phyloP scores from a whole-genome alignment of 2,329 filamentous ascomycete genomes.

The Esteya vermicola region DNA sequence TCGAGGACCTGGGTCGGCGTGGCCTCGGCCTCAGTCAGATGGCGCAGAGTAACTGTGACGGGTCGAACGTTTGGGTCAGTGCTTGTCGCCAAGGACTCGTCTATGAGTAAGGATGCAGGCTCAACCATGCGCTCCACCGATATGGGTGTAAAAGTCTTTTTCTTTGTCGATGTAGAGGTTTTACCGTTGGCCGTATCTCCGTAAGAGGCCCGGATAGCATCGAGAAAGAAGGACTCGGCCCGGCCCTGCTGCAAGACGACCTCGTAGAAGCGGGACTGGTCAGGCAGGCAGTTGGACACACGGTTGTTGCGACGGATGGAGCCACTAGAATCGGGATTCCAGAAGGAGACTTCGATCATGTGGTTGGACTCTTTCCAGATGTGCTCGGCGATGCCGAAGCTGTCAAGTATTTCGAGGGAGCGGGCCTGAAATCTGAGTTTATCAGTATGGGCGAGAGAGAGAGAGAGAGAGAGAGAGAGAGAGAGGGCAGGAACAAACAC shows the following conservation, averaged over 20 bases:
- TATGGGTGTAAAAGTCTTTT: too few relatives aligned
- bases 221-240: slow-evolving; percentile 47
- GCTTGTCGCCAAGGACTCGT: slow-evolving; percentile 27
- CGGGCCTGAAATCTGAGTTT: slow-evolving; percentile 36
- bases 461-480: too few relatives aligned
- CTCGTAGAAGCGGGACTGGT: slow-evolving; percentile 48
- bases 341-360: slow-evolving; percentile 48
- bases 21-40: slow-evolving; percentile 39
- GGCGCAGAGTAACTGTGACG: slow-evolving; percentile 39
- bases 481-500: too few relatives aligned
- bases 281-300: slow-evolving; percentile 47
- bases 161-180: too few relatives aligned
- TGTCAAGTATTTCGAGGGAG: slow-evolving; percentile 60
- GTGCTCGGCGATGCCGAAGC: slow-evolving; percentile 50
- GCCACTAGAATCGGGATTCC: slow-evolving; percentile 48
- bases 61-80: slow-evolving; percentile 32
- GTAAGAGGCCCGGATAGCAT: slow-evolving; percentile 10
- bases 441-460: too few relatives aligned
- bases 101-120: slow-evolving; percentile 35
- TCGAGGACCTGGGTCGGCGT: slow-evolving; percentile 23
- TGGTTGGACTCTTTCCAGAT: slow-evolving; percentile 54
- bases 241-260: slow-evolving; percentile 58
- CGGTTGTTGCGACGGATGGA: slow-evolving; percentile 41
- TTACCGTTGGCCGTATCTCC: too few relatives aligned
- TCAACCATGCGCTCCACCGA: slow-evolving; percentile 41